Evolutionary conservation across 75 land plant species (phyloP).

Genomic region (Larix kaempferi): DNA sequence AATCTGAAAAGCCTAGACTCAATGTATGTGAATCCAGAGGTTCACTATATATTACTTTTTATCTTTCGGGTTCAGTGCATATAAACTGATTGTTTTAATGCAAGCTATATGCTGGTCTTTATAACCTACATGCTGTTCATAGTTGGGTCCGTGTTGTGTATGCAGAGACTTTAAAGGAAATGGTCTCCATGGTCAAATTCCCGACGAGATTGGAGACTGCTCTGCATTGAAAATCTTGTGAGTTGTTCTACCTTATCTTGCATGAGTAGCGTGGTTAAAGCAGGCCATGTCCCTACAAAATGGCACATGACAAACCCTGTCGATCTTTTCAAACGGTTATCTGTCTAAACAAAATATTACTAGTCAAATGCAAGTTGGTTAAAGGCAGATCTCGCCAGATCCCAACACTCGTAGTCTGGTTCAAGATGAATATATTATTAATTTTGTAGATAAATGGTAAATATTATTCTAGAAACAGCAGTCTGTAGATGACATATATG

Average conservation of each 20-base stretch:
- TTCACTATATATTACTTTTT: neutral
- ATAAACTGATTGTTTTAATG: neutral
- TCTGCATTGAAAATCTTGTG: constrained; percentile 59
- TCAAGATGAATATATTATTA: neutral
- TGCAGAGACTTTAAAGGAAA: constrained; percentile 77
- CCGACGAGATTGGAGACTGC: constrained; percentile 93
- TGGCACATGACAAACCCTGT: neutral
- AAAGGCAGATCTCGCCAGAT: neutral
- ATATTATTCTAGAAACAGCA: constrained; percentile 28
- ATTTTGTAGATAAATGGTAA: neutral
- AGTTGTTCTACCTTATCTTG: constrained; percentile 11
- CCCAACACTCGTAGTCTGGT: neutral
- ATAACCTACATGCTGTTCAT: neutral
- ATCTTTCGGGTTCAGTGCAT: neutral
- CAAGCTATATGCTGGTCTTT: neutral
- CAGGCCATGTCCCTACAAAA: no score
- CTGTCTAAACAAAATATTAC: neutral
- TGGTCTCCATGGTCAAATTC: constrained; percentile 82
- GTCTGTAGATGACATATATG: constrained; percentile 41
- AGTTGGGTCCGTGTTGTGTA: neutral
- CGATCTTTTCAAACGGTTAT: neutral
- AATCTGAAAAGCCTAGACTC: constrained; percentile 58
- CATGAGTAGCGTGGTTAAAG: neutral
- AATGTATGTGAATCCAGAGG: constrained; percentile 34
- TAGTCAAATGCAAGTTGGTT: neutral